These are phyloP conservation scores for Biancaea sappan DNA, from an alignment of 306 rosid genomes.

Conservation along the genomic window DNA sequence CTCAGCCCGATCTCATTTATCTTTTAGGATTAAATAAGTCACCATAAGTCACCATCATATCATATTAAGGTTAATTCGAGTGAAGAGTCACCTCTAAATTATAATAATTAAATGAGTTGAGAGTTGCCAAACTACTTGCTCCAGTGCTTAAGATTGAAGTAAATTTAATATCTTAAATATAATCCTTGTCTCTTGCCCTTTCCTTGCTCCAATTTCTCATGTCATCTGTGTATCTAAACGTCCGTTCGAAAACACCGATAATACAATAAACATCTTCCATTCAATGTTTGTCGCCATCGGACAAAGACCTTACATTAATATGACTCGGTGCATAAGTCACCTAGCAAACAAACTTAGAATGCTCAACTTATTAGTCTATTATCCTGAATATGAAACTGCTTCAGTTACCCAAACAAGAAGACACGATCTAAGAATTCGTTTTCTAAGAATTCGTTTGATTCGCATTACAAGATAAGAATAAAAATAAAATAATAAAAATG, in stretches of 20 bases:
- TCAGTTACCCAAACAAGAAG: too few species aligned
- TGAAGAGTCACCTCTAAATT: background rate
- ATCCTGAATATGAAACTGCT: too few species aligned
- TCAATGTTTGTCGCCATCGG: background rate
- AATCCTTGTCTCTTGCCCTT: background rate
- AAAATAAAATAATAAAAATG: too few species aligned
- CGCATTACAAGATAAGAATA: too few species aligned
- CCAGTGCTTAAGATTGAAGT: background rate
- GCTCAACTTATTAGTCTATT: too few species aligned
- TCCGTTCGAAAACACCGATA: background rate
- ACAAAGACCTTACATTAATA: background rate
- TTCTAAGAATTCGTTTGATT: too few species aligned
- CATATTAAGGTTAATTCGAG: background rate
- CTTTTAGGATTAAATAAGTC: too few species aligned
- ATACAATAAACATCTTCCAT: background rate
- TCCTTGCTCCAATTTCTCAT: background rate
- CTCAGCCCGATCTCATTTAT: too few species aligned
- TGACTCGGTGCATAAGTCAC: too few species aligned
- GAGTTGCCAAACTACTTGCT: background rate
- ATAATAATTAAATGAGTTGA: background rate
- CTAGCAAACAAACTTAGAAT: background rate
- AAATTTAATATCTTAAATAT: background rate
- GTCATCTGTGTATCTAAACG: background rate
- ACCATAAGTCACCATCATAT: background rate
- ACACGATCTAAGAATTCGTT: too few species aligned